phyloP scores from a whole-genome alignment of 345 rosid species.

The Salix viminalis region DNA sequence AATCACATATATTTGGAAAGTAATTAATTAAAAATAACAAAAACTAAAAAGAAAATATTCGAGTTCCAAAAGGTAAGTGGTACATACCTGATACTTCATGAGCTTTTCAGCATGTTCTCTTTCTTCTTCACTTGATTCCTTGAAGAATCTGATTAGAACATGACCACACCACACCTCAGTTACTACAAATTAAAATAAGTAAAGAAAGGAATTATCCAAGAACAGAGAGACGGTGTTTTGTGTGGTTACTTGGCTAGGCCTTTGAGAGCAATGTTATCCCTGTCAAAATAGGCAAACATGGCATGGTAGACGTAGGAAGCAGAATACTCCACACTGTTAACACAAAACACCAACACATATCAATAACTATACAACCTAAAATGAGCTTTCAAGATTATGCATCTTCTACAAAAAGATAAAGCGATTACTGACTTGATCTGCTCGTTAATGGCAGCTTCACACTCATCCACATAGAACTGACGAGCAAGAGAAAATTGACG shows the following conservation, averaged over 20 bases:
- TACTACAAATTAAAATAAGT: not conserved
- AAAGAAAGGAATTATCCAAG: not conserved
- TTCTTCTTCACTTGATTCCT: conserved; percentile 78
- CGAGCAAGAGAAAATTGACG: conserved; percentile 62
- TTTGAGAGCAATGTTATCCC: conserved; percentile 73
- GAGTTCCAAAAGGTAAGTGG: not conserved
- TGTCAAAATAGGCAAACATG: conserved; percentile 79
- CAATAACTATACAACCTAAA: not conserved
- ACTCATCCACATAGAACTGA: conserved; percentile 40
- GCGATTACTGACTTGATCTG: conserved; percentile 64
- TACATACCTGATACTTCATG: conserved; percentile 77
- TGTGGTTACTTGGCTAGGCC: conserved; percentile 69
- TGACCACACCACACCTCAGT: not conserved
- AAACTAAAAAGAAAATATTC: not conserved
- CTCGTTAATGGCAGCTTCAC: conserved; percentile 70
- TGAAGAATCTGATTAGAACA: conserved; percentile 39
- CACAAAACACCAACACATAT: not conserved
- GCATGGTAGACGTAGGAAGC: conserved; percentile 76
- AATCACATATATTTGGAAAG: not conserved
- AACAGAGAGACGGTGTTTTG: not conserved
- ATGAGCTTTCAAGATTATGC: not conserved
- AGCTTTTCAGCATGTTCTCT: conserved; percentile 70
- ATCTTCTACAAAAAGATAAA: not conserved
- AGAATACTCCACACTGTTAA: conserved; percentile 77
- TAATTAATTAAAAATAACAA: not conserved